phyloP scores from a whole-genome alignment of 345 rosid species.

The Boechera retrofracta region DNA sequence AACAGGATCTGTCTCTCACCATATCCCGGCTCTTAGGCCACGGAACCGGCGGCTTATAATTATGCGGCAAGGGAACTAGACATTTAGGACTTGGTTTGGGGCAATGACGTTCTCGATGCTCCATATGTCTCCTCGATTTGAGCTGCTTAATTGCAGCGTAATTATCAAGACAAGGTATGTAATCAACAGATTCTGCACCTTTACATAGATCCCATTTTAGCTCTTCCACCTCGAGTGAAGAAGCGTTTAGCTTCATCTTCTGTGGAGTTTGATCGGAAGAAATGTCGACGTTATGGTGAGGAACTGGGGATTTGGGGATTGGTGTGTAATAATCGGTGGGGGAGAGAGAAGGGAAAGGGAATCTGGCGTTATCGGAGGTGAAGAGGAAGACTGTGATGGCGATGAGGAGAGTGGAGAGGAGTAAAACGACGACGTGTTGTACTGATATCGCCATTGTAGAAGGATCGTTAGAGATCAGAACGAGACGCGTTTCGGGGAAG shows the following conservation, averaged over 20 bases:
- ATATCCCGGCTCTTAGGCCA: conserved; percentile 98
- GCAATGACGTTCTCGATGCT: conserved; percentile 90
- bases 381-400: conserved; percentile 52
- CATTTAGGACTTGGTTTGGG: conserved; percentile 70
- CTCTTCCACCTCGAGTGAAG: conserved; percentile 18
- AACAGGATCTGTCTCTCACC: conserved; percentile 76
- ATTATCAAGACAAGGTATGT: conserved; percentile 87
- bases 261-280: conserved; percentile 32
- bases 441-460: conserved; percentile 61
- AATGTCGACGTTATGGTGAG: conserved; percentile 28
- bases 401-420: conserved; percentile 52
- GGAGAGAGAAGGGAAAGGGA: conserved; percentile 47
- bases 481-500: conserved; percentile 29
- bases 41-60: conserved; percentile 70
- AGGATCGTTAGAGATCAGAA: conserved; percentile 21
- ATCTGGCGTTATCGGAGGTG: conserved; percentile 36
- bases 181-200: conserved; percentile 60
- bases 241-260: conserved; percentile 29
- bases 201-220: conserved; percentile 65
- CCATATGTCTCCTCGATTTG: conserved; percentile 80
- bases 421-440: conserved; percentile 54
- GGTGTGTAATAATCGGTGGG: conserved; percentile 46
- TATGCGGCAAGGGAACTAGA: conserved; percentile 70
- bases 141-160: conserved; percentile 61
- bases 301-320: conserved; percentile 27